Base-by-base conservation (phyloP, 257 asterid genomes). In the Solanum chiquidenum region DNA sequence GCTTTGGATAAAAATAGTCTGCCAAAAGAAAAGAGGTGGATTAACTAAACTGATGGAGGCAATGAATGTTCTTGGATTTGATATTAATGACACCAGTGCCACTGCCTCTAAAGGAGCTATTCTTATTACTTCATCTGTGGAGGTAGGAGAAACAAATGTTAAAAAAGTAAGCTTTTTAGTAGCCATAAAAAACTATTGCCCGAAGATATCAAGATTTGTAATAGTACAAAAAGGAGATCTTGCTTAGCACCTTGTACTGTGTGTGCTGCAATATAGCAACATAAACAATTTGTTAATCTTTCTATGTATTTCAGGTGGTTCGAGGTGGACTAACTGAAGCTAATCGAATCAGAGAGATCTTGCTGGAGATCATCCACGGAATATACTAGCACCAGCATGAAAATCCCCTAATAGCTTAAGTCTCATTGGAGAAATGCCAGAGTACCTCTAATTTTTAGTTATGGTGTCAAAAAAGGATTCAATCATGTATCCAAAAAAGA, bases 31-130 rank as follows among this genome's bases (percentile, higher is more conserved):
- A 89, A 91, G 85, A 87, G 94, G 96, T 6, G 91, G 88, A 27
- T 86, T 96, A 72, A 91, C 94, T 82, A 92, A 91, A 88, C 29
- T 96, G 68, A 92, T 95, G 89, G 98, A 96, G 89, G 95, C 98
- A 88, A 91, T 95, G 89, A 90, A 60, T 84, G 88, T 73, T 60
- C 91, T 96, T 18, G 98, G 96, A 75, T 91, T 93, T 86, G 91
- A 93, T 77, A 90, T 91, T 68, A 94, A 87, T 58, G 94, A 95
- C 52, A 92, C 92, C 27, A 92, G 94, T 91, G 90, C 92, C 31
- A 94, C 98, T 6, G 90, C 94, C n/a, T 85, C 92, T 9, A 89
- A 66, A 87, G 97, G 97, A 66, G 93, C 94, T 62, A 90, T 96
- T 89, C 95, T 95, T 58, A 90, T 96, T 37, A 93, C 95, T 90